phyloP scores from a whole-genome alignment of 345 rosid genomes.

The Hibiscus mutabilis region DNA sequence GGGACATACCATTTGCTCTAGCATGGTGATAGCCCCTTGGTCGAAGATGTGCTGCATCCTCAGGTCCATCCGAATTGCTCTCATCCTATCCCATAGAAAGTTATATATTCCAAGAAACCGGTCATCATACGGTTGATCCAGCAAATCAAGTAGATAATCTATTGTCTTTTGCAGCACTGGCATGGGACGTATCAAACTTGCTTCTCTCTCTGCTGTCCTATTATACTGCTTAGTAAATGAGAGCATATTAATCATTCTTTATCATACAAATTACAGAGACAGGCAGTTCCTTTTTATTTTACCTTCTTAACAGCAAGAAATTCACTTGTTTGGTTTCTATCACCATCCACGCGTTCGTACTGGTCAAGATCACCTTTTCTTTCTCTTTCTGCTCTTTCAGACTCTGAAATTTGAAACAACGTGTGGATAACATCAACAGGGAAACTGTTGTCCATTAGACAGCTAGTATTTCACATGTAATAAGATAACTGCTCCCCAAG shows the following conservation, averaged over 20 bases:
- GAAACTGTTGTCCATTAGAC: background rate
- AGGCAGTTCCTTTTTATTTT: background rate
- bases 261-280: background rate
- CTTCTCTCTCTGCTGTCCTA: constrained; percentile 95
- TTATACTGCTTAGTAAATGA: constrained; percentile 49
- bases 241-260: constrained; percentile 20
- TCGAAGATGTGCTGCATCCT: constrained; percentile 95
- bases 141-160: constrained; percentile 71
- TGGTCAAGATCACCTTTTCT: constrained; percentile 97
- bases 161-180: constrained; percentile 72
- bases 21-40: constrained; percentile 67
- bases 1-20: constrained; percentile 87
- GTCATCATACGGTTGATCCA: constrained; percentile 78
- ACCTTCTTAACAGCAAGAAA: constrained; percentile 92
- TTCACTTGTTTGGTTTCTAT: constrained; percentile 77
- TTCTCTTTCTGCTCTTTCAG: constrained; percentile 89
- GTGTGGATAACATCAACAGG: constrained; percentile 14
- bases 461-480: constrained; percentile 9
- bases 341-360: constrained; percentile 78
- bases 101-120: constrained; percentile 81
- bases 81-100: constrained; percentile 98
- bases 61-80: constrained; percentile 93
- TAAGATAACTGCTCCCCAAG: background rate
- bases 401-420: constrained; percentile 38
- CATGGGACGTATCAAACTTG: constrained; percentile 83